phyloP scores from a whole-genome alignment of 2,329 filamentous ascomycete genomes.

The Aplosporella prunicola region DNA sequence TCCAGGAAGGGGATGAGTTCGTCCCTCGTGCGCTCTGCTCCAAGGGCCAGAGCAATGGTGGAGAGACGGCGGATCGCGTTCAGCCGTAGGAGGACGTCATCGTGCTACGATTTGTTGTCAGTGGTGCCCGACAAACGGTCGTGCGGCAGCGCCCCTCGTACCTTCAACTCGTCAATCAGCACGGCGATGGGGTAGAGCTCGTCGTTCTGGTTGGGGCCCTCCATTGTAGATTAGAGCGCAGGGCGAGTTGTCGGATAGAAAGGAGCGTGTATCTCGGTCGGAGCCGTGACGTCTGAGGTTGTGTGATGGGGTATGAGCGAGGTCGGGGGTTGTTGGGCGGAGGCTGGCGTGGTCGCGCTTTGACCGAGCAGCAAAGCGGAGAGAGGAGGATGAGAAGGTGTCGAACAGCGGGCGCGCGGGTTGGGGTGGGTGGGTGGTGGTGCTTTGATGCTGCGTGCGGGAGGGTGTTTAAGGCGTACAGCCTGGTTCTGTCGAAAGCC shows the following conservation, averaged over 20 bases:
- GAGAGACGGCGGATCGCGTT: constrained; percentile 98
- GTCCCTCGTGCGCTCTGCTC: constrained; percentile 91
- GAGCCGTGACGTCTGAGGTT: constrained; percentile 10
- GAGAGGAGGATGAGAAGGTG: too few relatives aligned
- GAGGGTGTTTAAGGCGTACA: too few relatives aligned
- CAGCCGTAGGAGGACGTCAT: constrained; percentile 93
- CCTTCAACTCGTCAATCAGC: constrained; percentile 98
- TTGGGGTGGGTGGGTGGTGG: too few relatives aligned
- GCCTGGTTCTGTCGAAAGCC: too few relatives aligned
- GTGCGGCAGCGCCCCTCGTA: constrained; percentile 40
- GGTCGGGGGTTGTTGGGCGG: constrained; percentile 2
- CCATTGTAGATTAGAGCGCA: constrained; percentile 49
- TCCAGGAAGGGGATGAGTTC: constrained; percentile 98
- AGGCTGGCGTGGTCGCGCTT: too few relatives aligned
- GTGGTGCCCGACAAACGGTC: neutral
- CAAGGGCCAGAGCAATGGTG: constrained; percentile 92
- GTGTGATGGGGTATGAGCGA: constrained; percentile 5
- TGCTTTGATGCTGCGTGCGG: too few relatives aligned
- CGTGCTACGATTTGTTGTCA: constrained; percentile 55
- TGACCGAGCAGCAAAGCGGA: too few relatives aligned
- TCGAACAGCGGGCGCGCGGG: neutral
- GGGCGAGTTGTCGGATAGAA: constrained; percentile 23
- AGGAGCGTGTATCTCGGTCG: constrained; percentile 3
- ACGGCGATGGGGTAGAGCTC: constrained; percentile 99
- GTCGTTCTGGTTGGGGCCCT: constrained; percentile 84